Evolutionary conservation across 1,284 basidiomycete species (phyloP), one percentile per base, ranked within the genome.

Genomic region (Fomitiporia mediterranea): DNA sequence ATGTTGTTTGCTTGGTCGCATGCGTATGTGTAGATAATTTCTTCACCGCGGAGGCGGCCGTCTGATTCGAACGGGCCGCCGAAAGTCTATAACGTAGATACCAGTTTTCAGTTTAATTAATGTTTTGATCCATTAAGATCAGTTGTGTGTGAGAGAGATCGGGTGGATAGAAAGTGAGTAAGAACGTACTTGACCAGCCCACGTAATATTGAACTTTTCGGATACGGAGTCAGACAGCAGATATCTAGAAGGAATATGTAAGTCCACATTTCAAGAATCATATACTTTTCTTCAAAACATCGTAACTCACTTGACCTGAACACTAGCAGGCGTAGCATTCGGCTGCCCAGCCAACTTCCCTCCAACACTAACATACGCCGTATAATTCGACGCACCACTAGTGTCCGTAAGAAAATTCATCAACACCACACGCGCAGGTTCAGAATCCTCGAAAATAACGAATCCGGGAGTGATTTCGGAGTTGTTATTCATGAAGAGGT

Each of bases 131-230:
- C n/a, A n/a, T n/a, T n/a, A n/a, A n/a, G n/a, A n/a, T n/a, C n/a
- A n/a, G n/a, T n/a, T n/a, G 39, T 40, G 13, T 47, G 39, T 13
- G 47, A 43, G 50, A 35, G 11, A 39, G 40, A 35, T 37, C n/a
- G 37, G 48, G 40, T n/a, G 28, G 32, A 25, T 37, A 19, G 47
- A 34, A 34, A 13, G 32, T 6, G 6, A 34, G 32, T 13, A 13
- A 6, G n/a, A 11, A 37, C 68, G 35, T 55, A 76, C 78, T 69
- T 81, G 83, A 1, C 78, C 77, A 30, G 79, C 82, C 88, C 89
- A 92, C 0, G 83, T 86, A 63, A 88, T 82, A 67, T 88, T 84
- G 60, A 74, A 75, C 64, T 86, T 87, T 59, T 82, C 78, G 3
- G 79, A 71, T 2, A 89, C 82, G 56, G 60, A 66, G 0, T 64